These are phyloP conservation scores for Russula sp. DNA, from an alignment of 768 basidiomycete species.

Conservation along the genomic window DNA sequence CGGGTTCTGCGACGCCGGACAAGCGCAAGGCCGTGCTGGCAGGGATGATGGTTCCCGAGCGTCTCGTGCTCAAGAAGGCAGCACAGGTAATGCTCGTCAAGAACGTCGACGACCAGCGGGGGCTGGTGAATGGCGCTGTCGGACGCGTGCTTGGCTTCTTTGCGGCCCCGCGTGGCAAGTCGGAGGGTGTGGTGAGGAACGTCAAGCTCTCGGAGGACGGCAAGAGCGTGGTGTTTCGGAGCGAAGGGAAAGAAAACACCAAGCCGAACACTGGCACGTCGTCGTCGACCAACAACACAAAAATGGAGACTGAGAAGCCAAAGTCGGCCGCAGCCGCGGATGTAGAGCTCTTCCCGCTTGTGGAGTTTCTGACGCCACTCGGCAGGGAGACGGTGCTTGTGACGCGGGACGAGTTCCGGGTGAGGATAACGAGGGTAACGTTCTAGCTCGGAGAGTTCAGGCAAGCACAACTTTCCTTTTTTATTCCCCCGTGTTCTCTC, in stretches of 20 bases:
- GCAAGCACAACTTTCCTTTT: conserved; percentile 28
- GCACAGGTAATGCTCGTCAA: conserved; percentile 72
- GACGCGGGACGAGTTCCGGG: conserved; percentile 51
- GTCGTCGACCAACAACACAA: conserved; percentile 17
- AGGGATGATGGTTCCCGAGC: conserved; percentile 58
- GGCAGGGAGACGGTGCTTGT: conserved; percentile 49
- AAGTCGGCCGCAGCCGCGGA: conserved; percentile 35
- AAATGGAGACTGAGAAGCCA: conserved; percentile 35
- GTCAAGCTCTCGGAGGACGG: conserved; percentile 38
- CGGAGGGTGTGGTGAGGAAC: conserved; percentile 40
- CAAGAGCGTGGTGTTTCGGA: conserved; percentile 33
- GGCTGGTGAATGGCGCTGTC: conserved; percentile 68
- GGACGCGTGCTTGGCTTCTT: conserved; percentile 59
- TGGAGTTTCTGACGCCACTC: conserved; percentile 45
- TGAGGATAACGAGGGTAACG: conserved; percentile 52
- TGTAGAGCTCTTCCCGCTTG: conserved; percentile 46
- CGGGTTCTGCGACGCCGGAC: conserved; percentile 42
- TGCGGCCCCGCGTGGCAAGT: conserved; percentile 33
- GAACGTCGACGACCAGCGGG: conserved; percentile 51
- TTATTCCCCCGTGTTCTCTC: background rate
- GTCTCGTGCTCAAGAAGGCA: conserved; percentile 55
- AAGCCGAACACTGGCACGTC: background rate
- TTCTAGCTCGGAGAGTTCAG: conserved; percentile 49
- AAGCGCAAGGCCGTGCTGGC: conserved; percentile 54
- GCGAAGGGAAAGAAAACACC: conserved; percentile 40